Base-by-base conservation (phyloP, 2,329 filamentous ascomycete species). In the Dryadomyces quercivorus region DNA sequence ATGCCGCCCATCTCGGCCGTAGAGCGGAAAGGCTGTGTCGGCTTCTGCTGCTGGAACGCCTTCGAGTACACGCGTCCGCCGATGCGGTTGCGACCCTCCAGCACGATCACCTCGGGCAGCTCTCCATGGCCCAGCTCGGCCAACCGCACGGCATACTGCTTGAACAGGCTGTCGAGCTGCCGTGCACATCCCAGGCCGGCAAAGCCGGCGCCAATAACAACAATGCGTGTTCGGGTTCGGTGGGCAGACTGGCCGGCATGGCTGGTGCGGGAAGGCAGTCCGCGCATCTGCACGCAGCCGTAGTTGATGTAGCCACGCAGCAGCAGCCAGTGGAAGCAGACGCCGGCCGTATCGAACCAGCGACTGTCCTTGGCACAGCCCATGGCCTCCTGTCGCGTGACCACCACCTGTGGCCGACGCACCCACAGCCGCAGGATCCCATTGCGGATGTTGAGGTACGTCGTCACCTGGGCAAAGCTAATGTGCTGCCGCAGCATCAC, bases 1-100 rank as follows among this genome's bases (percentile, higher is more conserved):
- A 98, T 95, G 54, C 92, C 93, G 31, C 93, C 93, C 84, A 96
- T 94, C 67, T 98, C 93, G 36, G 89, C 93, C 20, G 91, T 97
- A 64, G 85, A 86, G 51, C 81, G 74, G 58, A 53, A 5, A 3
- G 2, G 9, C 20, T 18, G 15, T 26, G 5, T 5, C 20, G 16
- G 2, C 10, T 38, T 22, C 26, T 42, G 42, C 10, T 34, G 76
- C 68, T 73, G 72, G 59, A 85, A 77, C 22, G 77, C 70, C 53
- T 79, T 89, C 53, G 93, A 98, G 69, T 96, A 97, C 20, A 98
- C 89, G 60, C 93, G 82, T 44, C 93, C 93, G 44, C 93, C 93
- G 52, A 98, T 82, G 56, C 93, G 83, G 63, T 84, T 81, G 64
- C 93, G 82, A 31, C 89, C 93, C 72, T 98, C 93, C 0, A 98